Conservation (phyloP, 768 basidiomycete species). For the Rhizopogon roseolus region DNA sequence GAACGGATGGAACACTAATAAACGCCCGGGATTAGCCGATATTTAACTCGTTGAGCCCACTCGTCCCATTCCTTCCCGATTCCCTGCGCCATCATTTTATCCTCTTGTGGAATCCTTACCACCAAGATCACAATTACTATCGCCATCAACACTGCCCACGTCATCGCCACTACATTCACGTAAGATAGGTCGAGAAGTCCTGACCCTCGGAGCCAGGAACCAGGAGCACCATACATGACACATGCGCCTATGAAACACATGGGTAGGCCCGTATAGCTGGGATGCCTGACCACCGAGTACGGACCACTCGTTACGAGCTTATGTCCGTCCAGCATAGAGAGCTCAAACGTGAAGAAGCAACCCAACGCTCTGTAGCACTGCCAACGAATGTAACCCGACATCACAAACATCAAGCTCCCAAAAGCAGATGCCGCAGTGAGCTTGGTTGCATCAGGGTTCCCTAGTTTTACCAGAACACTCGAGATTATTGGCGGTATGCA, state of each 20-base stretch:
- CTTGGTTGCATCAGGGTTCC: not conserved
- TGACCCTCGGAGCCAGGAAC: conserved; percentile 43
- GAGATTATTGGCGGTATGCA: not conserved
- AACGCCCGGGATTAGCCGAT: conserved; percentile 40
- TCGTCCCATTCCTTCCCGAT: conserved; percentile 44
- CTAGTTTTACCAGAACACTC: not conserved
- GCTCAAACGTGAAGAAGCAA: conserved; percentile 38
- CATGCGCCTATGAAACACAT: conserved; percentile 23
- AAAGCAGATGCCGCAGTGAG: not conserved
- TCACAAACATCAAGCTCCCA: conserved; percentile 8
- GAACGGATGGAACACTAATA: conserved; percentile 19
- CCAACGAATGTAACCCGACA: conserved; percentile 17
- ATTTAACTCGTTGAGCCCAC: conserved; percentile 41
- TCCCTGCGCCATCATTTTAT: conserved; percentile 32
- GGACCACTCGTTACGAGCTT: conserved; percentile 43
- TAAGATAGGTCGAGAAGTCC: conserved; percentile 29
- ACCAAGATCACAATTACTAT: conserved; percentile 31
- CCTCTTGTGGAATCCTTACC: conserved; percentile 41
- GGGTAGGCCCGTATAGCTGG: conserved; percentile 39
- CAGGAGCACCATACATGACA: conserved; percentile 14
- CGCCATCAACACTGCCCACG: conserved; percentile 25
- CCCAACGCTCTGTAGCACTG: conserved; percentile 30
- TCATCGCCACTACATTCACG: conserved; percentile 24
- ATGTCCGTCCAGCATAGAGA: conserved; percentile 35
- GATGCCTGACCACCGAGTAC: conserved; percentile 45